Percentiles rank a stretch among this genome's conserved stretches.
These are phyloP conservation scores for Cyclotella sp. DNA, from an alignment of 108 stramenopile genomes.

Conservation along the genomic window DNA sequence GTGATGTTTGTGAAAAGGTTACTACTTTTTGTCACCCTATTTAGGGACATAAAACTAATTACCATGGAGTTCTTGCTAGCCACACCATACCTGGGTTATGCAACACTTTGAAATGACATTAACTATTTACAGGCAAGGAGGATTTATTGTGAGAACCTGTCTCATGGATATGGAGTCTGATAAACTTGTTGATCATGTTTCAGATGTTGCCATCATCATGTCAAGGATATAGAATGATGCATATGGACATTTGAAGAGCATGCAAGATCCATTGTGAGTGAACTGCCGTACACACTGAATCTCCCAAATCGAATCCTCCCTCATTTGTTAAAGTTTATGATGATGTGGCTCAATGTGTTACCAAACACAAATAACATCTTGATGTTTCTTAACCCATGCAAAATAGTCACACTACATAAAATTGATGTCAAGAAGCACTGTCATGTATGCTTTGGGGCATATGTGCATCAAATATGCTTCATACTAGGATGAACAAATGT, in stretches of 20 bases:
- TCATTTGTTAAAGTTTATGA: not conserved
- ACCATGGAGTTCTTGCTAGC: not conserved
- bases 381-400: too few species aligned
- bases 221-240: not conserved
- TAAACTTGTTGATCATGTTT: not conserved
- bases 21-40: too few species aligned
- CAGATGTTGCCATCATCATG: not conserved
- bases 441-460: too few species aligned
- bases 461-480: too few species aligned
- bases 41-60: not conserved
- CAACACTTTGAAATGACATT: not conserved
- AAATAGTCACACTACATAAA: too few species aligned
- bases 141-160: not conserved
- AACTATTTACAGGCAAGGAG: not conserved
- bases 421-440: too few species aligned
- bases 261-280: not conserved
- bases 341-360: not conserved
- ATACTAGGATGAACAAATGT: too few species aligned
- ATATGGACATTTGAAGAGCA: not conserved
- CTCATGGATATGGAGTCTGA: not conserved
- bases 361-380: not conserved
- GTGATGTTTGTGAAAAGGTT: not conserved
- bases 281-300: not conserved
- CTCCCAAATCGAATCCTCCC: not conserved
- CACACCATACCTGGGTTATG: not conserved